Base-by-base conservation (phyloP, 164 flowering plant species). In the Vitis rupestris region DNA sequence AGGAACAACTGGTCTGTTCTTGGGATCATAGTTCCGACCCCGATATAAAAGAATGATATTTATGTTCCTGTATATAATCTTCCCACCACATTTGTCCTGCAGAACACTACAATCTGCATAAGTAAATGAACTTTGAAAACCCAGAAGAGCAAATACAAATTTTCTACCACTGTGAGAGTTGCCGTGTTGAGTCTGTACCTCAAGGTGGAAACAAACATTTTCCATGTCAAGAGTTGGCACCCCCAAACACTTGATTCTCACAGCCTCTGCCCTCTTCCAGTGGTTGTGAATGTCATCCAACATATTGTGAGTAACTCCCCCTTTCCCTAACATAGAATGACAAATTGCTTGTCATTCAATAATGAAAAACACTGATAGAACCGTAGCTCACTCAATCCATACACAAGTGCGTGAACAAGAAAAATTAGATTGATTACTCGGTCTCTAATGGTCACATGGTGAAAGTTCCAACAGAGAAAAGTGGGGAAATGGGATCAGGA, bases 221-320 rank as follows among this genome's bases (percentile, higher is more conserved):
- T 92, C 97, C 97, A 94, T 94, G 79, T 94, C 97, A 68, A 94
- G 91, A 57, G 99, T 94, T 53, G 99, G 99, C 57, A 90, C 91
- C 49, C 99, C 97, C 80, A 94, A 79, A 71, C 97, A 90, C 76
- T 91, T 94, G 69, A 94, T 89, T 74, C 99, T 88, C 70, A 94
- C 91, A n/a, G 99, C 99, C 78, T 92, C 99, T 19, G 97, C 97
- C 67, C 85, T 86, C 78, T 86, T 93, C 99, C 97, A 94, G 73
- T 94, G 97, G 78, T 86, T 94, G 78, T 94, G 97, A 65, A 94
- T 88, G 78, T 94, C 98, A 75, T 92, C 97, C 68, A 92, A 74
- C 90, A 87, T 84, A 74, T 94, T 94, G 76, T 94, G 98, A 48
- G 97, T 92, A 48, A 94, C 97, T 59, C 98, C 97, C 8, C 85